A percentile compares a stretch with the other conserved stretches of the same genome.
Evolutionary conservation across 1,284 basidiomycete genomes (phyloP).

Genomic region (Irpex sp.): DNA sequence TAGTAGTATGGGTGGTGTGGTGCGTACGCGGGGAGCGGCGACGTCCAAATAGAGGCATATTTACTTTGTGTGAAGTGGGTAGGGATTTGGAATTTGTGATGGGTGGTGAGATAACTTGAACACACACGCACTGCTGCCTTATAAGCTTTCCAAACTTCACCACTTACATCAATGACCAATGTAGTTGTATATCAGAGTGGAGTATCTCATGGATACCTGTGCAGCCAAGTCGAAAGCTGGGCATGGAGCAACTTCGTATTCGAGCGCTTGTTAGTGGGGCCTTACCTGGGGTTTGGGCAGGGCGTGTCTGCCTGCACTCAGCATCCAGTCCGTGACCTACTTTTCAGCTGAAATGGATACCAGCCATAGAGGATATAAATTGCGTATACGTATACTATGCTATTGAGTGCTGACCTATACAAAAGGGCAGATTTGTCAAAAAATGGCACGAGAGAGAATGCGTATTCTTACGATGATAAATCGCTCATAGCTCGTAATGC

Average conservation of each 20-base stretch:
- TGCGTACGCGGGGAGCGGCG: constrained; percentile 6
- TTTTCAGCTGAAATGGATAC: no score
- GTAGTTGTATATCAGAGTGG: not conserved
- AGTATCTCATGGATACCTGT: not conserved
- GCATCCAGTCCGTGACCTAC: no score
- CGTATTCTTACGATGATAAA: no score
- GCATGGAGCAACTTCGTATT: not conserved
- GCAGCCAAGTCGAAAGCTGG: not conserved
- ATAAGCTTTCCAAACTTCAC: not conserved
- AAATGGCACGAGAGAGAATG: no score
- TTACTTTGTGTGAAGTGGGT: not conserved
- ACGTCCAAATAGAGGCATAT: constrained; percentile 17
- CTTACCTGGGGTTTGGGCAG: no score
- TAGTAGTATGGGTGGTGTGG: constrained; percentile 20
- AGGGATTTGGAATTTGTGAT: not conserved
- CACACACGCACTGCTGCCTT: not conserved
- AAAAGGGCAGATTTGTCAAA: no score
- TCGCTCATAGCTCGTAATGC: no score
- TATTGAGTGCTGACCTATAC: no score
- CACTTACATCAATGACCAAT: not conserved
- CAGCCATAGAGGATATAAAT: no score
- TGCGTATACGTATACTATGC: no score
- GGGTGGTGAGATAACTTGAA: not conserved
- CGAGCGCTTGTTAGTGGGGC: not conserved
- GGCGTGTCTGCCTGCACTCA: no score